Evolutionary conservation across 129 eudicot species (phyloP), one percentile per base, ranked within the genome.

Genomic region (Glebionis coronaria): DNA sequence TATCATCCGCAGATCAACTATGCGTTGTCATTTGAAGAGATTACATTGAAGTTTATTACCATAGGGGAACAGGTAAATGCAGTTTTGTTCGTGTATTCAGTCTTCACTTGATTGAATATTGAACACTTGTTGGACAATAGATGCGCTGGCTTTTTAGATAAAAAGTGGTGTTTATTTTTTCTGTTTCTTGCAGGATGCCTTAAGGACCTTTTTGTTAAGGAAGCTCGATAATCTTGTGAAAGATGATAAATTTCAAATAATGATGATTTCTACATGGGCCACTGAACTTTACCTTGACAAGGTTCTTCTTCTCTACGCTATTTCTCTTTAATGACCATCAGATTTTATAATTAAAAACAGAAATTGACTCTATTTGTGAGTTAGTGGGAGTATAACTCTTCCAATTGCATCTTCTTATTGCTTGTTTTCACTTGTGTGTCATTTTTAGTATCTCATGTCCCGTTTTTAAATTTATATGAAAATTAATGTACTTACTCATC

Each of bases 251-350:
- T 93, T 85, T 80, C 96, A 88, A 77, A 81, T 86, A 56, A 93
- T 87, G 45, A 93, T 93, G 98, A 88, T 93, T 70, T 86, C 96
- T 49, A 93, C 98, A 29, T 93, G 98, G 98, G 86, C 87, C 68
- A 93, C 96, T 56, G 98, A 93, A 73, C 66, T 93, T 46, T 93
- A 93, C 72, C 77, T 93, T 63, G 98, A 93, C 83, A 93, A 88
- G 98, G 98, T 93, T 61, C 66, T 78, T 72, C 73, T 69, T 49
- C 50, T 57, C 13, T 50, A 27, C 69, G 21, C 27, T 54, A 15
- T 6, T 53, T 54, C 20, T 53, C 4, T 20, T 54, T 28, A 9
- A n/a, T 29, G 20, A 19, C 5, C 16, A 52, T 19, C 35, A 52
- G 35, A 31, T 67, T 21, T 44, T n/a, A 35, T 4, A 29, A 23